Percentiles rank a stretch among this genome's conserved stretches.
phyloP scores from a whole-genome alignment of 176 grass and related monocot genomes.

The Chrysopogon serrulatus region DNA sequence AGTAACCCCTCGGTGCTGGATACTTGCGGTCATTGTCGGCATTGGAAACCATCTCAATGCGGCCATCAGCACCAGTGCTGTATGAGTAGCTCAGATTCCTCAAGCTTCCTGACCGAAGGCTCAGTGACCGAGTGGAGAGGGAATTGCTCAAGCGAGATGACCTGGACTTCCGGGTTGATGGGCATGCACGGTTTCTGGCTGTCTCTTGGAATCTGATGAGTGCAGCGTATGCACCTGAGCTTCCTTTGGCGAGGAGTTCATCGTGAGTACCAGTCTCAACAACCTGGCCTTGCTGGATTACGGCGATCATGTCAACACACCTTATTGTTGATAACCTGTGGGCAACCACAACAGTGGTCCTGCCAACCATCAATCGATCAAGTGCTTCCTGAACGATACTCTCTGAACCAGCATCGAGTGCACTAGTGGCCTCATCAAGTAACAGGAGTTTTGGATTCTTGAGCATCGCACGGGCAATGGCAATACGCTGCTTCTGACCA shows the following conservation, averaged over 20 bases:
- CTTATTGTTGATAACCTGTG: constrained; percentile 75
- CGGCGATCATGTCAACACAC: constrained; percentile 61
- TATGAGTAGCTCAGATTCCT: constrained; percentile 79
- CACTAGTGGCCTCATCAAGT: constrained; percentile 79
- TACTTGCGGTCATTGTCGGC: constrained; percentile 69
- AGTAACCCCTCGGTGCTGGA: constrained; percentile 58
- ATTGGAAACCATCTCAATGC: constrained; percentile 80
- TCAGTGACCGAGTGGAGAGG: constrained; percentile 67
- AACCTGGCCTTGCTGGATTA: constrained; percentile 82
- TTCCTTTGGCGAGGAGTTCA: constrained; percentile 65
- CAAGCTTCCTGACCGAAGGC: constrained; percentile 72
- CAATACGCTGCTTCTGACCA: constrained; percentile 81
- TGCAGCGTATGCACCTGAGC: constrained; percentile 51
- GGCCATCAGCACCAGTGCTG: constrained; percentile 69
- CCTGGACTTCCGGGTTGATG: constrained; percentile 55
- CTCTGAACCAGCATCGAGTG: constrained; percentile 71
- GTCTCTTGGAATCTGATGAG: constrained; percentile 83
- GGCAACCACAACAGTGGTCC: constrained; percentile 68
- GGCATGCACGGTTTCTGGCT: constrained; percentile 53
- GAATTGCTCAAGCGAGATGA: constrained; percentile 66
- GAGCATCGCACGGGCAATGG: constrained; percentile 83
- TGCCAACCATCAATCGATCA: constrained; percentile 64
- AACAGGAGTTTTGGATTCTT: constrained; percentile 78
- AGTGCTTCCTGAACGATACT: constrained; percentile 82
- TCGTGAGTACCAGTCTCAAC: constrained; percentile 78